phyloP scores from a whole-genome alignment of 768 basidiomycete genomes.

The Dioszegia hungarica region DNA sequence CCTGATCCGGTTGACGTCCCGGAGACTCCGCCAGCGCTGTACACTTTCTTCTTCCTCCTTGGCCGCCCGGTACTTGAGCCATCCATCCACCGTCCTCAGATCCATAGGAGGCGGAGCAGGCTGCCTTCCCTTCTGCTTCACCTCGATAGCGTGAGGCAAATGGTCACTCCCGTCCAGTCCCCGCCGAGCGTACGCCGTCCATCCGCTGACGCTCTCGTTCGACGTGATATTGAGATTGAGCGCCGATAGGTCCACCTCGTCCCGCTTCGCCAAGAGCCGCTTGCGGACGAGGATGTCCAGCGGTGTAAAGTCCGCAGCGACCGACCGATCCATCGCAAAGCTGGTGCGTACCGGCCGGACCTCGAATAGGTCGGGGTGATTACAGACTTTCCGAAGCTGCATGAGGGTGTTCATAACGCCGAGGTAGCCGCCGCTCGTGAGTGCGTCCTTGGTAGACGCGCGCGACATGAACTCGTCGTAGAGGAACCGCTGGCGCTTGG shows the following conservation, averaged over 20 bases:
- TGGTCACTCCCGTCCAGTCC: constrained; percentile 37
- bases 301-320: constrained; percentile 48
- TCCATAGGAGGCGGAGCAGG: constrained; percentile 62
- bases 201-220: constrained; percentile 55
- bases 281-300: constrained; percentile 47
- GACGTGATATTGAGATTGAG: constrained; percentile 61
- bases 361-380: constrained; percentile 52
- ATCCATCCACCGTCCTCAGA: constrained; percentile 69
- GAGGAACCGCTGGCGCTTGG: constrained; percentile 86
- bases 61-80: constrained; percentile 55
- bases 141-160: constrained; percentile 31
- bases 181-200: constrained; percentile 20
- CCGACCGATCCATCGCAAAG: constrained; percentile 50
- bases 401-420: constrained; percentile 53
- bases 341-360: constrained; percentile 52
- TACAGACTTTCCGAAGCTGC: constrained; percentile 52
- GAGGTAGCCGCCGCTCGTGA: constrained; percentile 65
- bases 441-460: constrained; percentile 71
- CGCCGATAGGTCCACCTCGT: constrained; percentile 51
- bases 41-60: constrained; percentile 56
- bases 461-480: constrained; percentile 96
- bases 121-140: constrained; percentile 5
- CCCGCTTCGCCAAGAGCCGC: constrained; percentile 33
- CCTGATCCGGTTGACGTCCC: constrained; percentile 68
- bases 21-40: constrained; percentile 64